Evolutionary conservation across 306 rosid species (phyloP), one percentile per base, ranked within the genome.

Genomic region (Potentilla sterilis): DNA sequence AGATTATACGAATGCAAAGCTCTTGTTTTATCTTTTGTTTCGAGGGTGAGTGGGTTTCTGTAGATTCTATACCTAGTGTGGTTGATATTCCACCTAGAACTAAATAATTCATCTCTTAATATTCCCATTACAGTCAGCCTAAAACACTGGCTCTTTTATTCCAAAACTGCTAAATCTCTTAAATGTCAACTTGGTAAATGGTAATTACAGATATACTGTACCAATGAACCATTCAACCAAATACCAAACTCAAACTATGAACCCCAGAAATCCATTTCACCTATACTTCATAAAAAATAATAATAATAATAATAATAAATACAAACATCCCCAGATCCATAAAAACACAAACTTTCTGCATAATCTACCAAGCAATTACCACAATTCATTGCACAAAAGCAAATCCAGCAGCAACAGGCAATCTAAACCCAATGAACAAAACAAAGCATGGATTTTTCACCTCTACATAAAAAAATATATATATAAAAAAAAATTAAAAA

Each of bases 281-380:
- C 12, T 55, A 1, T 55, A 37, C 3, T 37, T 37, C 40, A 37
- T 28, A 37, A 37, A 37, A 37, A 37, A 37, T 0, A 37, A 37
- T 47, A 28, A 28, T 15, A 14, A 47, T 5, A 14, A 14, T 4
- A 41, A 6, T 11, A 77, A 18, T 49, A 87, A 74, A 73, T 32
- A 46, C n/a, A n/a, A n/a, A n/a, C n/a, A 78, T 75, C 16, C 82
- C 72, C 77, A 89, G 96, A 90, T 90, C 98, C 89, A 83, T 35
- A 73, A 54, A 54, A 40, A 73, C 34, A 59, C 72, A 41, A 48
- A 19, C 40, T 77, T 79, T 65, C 44, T 2, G 67, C 11, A 57
- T 37, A 57, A 41, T 2, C 6, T 14, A 44, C 24, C 59, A 67
- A n/a, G 10, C 40, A 67, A 78, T 59, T 5, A 35, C 78, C 34